phyloP scores from a whole-genome alignment of 345 rosid genomes.

The Citrus mangshanensis region DNA sequence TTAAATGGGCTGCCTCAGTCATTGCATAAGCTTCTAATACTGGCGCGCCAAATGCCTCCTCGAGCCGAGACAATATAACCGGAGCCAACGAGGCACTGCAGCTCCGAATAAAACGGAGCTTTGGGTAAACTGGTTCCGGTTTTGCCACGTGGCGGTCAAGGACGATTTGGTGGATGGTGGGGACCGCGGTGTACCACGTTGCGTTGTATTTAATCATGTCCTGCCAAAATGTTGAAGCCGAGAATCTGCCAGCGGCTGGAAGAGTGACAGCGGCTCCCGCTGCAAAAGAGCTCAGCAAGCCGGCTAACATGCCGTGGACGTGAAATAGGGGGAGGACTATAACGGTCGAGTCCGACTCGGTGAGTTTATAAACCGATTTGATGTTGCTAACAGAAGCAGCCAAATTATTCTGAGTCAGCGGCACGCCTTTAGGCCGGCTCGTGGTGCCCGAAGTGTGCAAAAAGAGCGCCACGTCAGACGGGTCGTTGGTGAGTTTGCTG shows the following conservation, averaged over 20 bases:
- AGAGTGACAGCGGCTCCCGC: conserved; percentile 80
- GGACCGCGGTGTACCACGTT: conserved; percentile 95
- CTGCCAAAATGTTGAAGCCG: conserved; percentile 76
- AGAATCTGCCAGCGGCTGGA: conserved; percentile 80
- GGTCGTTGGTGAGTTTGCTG: conserved; percentile 35
- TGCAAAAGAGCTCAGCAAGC: conserved; percentile 62
- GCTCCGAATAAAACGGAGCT: conserved; percentile 79
- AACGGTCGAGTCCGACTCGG: conserved; percentile 76
- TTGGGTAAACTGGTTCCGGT: conserved; percentile 61
- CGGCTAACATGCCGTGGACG: conserved; percentile 82
- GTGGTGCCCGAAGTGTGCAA: conserved; percentile 80
- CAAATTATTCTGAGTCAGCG: conserved; percentile 58
- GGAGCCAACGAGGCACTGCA: conserved; percentile 93
- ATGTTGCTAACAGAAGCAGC: conserved; percentile 55
- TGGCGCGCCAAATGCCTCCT: conserved; percentile 74
- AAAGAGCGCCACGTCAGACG: conserved; percentile 64
- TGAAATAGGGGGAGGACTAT: conserved; percentile 81
- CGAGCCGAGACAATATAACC: conserved; percentile 63
- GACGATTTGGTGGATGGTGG: conserved; percentile 87
- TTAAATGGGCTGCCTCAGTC: conserved; percentile 84
- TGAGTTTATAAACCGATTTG: conserved; percentile 63
- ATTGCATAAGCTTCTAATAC: conserved; percentile 92
- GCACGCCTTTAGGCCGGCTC: conserved; percentile 80
- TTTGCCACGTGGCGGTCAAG: conserved; percentile 62
- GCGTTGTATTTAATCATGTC: conserved; percentile 68